Evolutionary conservation across 306 rosid genomes (phyloP), one percentile per base, ranked within the genome.

Genomic region (Dalbergia cochinchinensis): DNA sequence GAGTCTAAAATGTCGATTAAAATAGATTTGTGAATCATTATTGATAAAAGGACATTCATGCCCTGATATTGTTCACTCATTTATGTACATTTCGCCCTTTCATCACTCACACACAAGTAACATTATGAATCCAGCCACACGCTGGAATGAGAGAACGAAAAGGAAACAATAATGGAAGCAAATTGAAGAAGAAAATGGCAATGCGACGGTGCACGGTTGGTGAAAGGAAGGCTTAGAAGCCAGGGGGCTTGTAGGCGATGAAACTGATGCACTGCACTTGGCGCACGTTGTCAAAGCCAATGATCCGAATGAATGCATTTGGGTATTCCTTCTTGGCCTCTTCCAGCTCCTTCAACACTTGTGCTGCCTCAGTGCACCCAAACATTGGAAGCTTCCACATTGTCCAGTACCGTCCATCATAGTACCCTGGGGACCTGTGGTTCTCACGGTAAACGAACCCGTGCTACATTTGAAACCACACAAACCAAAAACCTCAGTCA

Each of bases 241-340:
- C 51, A 47, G 51, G 51, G 51, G 51, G 51, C 51, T 47, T 11
- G 51, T 47, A 47, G 51, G 51, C 51, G 9, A 47, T 47, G 51
- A 89, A 88, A 86, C 91, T 89, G 82, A 84, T 74, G 86, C 90
- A 86, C 81, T 91, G 91, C 12, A 79, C 83, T 81, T 91, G 96
- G 34, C 91, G 88, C 6, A 0, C 0, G 80, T 87, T 91, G 88
- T 91, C 96, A 68, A 91, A 91, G 12, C 90, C 92, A 33, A 91
- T 89, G 88, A 91, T 78, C 19, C 94, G 61, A 62, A 87, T 6
- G 84, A 60, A 80, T 6, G 87, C 18, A 0, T 1, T 5, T 80
- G 78, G 4, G 20, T 54, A 54, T 54, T n/a, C 20, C 60, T 54
- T 54, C 60, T 54, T 54, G 19, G 16, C 22, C 68, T 89, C 92